Conservation (phyloP, 139 green algal species). For the Nannochloris sp. region DNA sequence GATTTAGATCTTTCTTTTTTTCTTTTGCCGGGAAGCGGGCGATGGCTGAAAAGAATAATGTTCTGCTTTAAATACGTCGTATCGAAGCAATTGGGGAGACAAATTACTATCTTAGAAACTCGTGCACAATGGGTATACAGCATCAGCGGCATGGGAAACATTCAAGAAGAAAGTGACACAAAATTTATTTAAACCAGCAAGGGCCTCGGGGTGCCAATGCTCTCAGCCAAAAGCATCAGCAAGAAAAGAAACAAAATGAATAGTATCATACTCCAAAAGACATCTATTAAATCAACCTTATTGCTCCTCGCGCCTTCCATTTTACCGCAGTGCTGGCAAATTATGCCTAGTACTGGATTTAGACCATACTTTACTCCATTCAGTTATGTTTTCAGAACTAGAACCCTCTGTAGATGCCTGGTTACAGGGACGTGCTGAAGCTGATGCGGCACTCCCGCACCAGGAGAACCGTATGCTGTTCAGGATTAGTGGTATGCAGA, state of each 20-base stretch:
- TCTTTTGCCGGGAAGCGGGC: too few relatives aligned
- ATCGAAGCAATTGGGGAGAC: too few relatives aligned
- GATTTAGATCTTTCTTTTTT: too few relatives aligned
- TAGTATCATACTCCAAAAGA: too few relatives aligned
- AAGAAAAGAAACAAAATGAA: too few relatives aligned
- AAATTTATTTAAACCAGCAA: too few relatives aligned
- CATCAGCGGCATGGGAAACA: not conserved
- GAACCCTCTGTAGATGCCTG: not conserved
- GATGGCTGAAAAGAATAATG: too few relatives aligned
- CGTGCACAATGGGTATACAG: too few relatives aligned
- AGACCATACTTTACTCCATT: slow-evolving; percentile 94
- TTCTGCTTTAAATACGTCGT: too few relatives aligned
- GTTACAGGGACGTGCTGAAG: not conserved
- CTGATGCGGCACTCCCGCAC: not conserved
- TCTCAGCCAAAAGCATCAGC: too few relatives aligned
- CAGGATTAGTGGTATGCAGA: slow-evolving; percentile 4
- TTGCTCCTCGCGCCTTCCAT: not conserved
- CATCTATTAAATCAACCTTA: not conserved
- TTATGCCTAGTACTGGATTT: slow-evolving; percentile 83
- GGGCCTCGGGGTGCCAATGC: too few relatives aligned
- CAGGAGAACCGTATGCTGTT: not conserved
- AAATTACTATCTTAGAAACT: too few relatives aligned
- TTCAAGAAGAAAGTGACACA: not conserved
- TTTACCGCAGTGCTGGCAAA: slow-evolving; percentile 14
- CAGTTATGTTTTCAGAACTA: slow-evolving; percentile 40